Conservation (phyloP, 768 basidiomycete species). For the Sporobolomyces pararoseus region DNA sequence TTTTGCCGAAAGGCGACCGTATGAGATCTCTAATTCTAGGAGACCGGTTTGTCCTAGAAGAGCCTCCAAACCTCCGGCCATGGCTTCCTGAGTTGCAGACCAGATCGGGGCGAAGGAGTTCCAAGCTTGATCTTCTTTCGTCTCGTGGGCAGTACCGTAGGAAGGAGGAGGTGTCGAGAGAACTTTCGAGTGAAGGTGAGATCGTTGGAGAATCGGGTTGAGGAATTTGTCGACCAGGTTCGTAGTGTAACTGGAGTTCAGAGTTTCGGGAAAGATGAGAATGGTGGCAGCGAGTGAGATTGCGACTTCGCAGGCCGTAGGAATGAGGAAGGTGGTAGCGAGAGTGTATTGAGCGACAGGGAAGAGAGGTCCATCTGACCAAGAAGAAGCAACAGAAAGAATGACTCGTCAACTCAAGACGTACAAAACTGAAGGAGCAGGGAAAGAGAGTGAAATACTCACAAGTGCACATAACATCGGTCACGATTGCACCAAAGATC, state of each 20-base stretch:
- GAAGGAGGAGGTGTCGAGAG: slow-evolving; percentile 14
- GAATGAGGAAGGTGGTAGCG: slow-evolving; percentile 46
- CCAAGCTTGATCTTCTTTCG: slow-evolving; percentile 9
- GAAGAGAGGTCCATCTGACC: slow-evolving; percentile 53
- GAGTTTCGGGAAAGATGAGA: slow-evolving; percentile 58
- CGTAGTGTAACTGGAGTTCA: slow-evolving; percentile 53
- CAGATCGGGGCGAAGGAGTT: neutral
- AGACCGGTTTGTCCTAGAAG: slow-evolving; percentile 10
- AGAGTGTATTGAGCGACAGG: slow-evolving; percentile 40
- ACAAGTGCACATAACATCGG: slow-evolving; percentile 46
- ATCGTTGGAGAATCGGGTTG: slow-evolving; percentile 40
- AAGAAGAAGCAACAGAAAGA: no score
- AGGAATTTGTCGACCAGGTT: slow-evolving; percentile 46
- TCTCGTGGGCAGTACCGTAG: neutral
- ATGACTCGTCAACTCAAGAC: no score
- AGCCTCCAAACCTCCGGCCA: slow-evolving; percentile 26
- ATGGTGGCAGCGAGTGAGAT: slow-evolving; percentile 55
- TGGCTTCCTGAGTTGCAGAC: slow-evolving; percentile 1
- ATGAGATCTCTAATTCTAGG: slow-evolving; percentile 34
- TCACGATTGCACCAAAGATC: slow-evolving; percentile 32
- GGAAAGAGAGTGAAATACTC: no score
- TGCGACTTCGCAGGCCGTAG: slow-evolving; percentile 55
- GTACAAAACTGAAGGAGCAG: no score
- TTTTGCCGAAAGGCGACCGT: slow-evolving; percentile 17
- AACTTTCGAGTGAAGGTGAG: slow-evolving; percentile 29